phyloP scores from a whole-genome alignment of 768 basidiomycete species.

The Naganishia randhawae region DNA sequence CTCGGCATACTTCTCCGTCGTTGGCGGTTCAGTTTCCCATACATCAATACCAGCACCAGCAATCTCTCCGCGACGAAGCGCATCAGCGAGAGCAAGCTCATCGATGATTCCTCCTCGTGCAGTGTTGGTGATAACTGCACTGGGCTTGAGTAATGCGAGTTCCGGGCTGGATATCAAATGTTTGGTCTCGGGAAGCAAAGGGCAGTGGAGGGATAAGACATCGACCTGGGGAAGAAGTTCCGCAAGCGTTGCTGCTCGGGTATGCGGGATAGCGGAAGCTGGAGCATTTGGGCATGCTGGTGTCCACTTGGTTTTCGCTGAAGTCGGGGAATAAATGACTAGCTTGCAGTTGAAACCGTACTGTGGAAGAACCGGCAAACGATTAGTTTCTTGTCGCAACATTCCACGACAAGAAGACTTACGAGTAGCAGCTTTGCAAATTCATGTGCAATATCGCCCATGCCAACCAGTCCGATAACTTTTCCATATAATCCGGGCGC shows the following conservation, averaged over 20 bases:
- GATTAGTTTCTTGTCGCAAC: neutral
- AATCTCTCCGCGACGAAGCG: slow-evolving; percentile 33
- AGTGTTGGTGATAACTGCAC: slow-evolving; percentile 49
- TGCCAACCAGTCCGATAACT: slow-evolving; percentile 50
- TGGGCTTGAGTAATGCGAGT: slow-evolving; percentile 41
- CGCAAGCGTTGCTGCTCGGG: slow-evolving; percentile 38
- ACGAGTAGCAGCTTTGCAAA: slow-evolving; percentile 42
- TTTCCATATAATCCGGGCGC: slow-evolving; percentile 44
- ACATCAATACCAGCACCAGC: slow-evolving; percentile 47
- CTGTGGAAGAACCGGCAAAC: neutral
- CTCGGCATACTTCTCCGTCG: slow-evolving; percentile 36
- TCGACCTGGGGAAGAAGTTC: slow-evolving; percentile 43
- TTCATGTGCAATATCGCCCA: slow-evolving; percentile 48
- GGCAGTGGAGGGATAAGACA: slow-evolving; percentile 51
- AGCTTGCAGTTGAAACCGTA: slow-evolving; percentile 44
- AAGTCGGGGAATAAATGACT: slow-evolving; percentile 47
- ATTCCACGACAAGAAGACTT: neutral
- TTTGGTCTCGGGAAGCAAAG: slow-evolving; percentile 41
- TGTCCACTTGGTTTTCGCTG: slow-evolving; percentile 37
- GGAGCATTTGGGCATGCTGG: slow-evolving; percentile 24
- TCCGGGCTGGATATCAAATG: slow-evolving; percentile 41
- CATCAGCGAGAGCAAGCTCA: slow-evolving; percentile 36
- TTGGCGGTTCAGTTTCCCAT: slow-evolving; percentile 41
- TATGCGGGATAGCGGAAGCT: slow-evolving; percentile 35
- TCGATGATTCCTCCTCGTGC: slow-evolving; percentile 49